Base-by-base conservation (phyloP, 768 basidiomycete genomes). In the Leccinum olivaceopallidum region DNA sequence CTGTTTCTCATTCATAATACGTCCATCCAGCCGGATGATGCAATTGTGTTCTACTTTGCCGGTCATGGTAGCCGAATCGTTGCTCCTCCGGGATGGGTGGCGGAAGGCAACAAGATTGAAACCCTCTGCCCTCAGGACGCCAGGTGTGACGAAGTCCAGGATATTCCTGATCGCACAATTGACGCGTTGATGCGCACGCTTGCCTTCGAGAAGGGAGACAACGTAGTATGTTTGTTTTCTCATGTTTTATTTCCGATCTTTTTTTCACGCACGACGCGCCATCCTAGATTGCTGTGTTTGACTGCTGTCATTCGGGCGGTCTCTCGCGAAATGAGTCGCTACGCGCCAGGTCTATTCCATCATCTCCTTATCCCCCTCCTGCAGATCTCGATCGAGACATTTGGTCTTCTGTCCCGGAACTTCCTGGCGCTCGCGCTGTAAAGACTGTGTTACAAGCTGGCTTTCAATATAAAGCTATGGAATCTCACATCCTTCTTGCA, bases 251-350 rank as follows among this genome's bases (percentile, higher is more conserved):
- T 37, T 9, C 6, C 1, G 3, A n/a, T n/a, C 4, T 28, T 22
- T 5, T 4, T 4, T 42, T 60, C 16, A 20, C 9, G 9, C 3
- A 52, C 9, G 5, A 8, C 32, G 32, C 16, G 0, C 14, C 12
- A 26, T 44, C 44, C 18, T 42, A 68, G 67, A 50, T 69, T 22
- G 60, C 36, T 18, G 28, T 68, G 14, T 62, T 69, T 26, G 67
- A 68, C 42, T 69, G 67, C 13, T 68, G 67, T 47, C 60, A 63
- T 55, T 66, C 67, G 1, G 67, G 67, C 4, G 67, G 67, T 49
- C 62, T 65, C 30, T 12, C 65, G 12, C 62, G 67, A 16, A 55
- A 26, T 6, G 22, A 53, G 14, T 10, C 4, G 34, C 55, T 64
- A 7, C 59, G 50, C 14, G 6, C 48, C 37, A 60, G 65, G 44